These are phyloP conservation scores for Ceratobasidium sp. DNA, from an alignment of 1,284 basidiomycete genomes.

Conservation along the genomic window DNA sequence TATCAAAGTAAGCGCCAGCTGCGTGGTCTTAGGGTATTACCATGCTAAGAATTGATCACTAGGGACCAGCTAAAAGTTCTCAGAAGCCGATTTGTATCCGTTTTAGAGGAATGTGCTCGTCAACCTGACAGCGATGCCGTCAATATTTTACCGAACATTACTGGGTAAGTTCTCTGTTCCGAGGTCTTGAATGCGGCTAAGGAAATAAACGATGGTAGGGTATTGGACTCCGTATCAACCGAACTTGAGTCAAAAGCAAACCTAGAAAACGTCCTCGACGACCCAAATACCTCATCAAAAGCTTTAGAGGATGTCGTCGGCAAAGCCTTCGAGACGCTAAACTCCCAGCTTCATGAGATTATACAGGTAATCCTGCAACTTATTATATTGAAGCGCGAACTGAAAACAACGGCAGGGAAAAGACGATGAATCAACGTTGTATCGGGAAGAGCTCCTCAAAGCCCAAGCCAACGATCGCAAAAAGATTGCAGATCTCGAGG, in stretches of 20 bases:
- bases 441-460: constrained; percentile 22
- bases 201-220: neutral
- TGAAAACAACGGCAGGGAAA: neutral
- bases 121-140: constrained; percentile 8
- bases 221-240: constrained; percentile 1
- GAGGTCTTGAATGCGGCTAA: neutral
- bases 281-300: neutral
- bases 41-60: too few relatives aligned
- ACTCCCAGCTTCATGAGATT: constrained; percentile 6
- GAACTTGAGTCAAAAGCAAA: constrained; percentile 6
- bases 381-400: neutral
- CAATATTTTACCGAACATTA: neutral
- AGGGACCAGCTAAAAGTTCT: too few relatives aligned
- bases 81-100: neutral
- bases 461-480: constrained; percentile 4
- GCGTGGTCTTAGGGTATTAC: too few relatives aligned
- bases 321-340: constrained; percentile 6
- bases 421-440: constrained; percentile 8
- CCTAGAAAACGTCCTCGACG: constrained; percentile 9
- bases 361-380: neutral
- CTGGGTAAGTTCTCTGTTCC: neutral
- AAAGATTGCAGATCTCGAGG: constrained; percentile 14
- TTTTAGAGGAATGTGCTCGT: constrained; percentile 1
- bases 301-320: neutral
- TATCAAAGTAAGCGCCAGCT: neutral